These are phyloP conservation scores for Dactylonectria estremocensis DNA, from an alignment of 2,329 filamentous ascomycete species.

Conservation along the genomic window DNA sequence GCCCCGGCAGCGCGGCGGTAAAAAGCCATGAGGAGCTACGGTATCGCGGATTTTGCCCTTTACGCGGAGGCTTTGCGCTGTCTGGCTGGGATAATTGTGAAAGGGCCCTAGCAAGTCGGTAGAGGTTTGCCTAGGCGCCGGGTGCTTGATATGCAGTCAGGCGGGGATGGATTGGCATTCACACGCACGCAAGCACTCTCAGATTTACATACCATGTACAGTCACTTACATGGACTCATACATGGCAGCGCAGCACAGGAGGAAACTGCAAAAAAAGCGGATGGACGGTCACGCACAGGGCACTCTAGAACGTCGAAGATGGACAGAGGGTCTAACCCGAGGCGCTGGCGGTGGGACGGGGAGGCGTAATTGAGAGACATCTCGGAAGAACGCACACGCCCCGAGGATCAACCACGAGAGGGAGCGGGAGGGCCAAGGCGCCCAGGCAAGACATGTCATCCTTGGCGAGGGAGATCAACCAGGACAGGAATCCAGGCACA, in stretches of 20 bases:
- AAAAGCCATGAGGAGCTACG: constrained; percentile 1
- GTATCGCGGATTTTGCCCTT: constrained; percentile 13
- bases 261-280: background rate
- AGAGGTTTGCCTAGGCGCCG: constrained; percentile 24
- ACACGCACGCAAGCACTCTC: background rate
- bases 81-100: constrained; percentile 7
- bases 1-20: constrained; percentile 14
- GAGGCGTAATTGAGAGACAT: background rate
- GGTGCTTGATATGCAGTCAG: constrained; percentile 6
- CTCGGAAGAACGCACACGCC: background rate
- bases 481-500: background rate
- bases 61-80: constrained; percentile 1
- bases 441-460: background rate
- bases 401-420: background rate
- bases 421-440: constrained; percentile 7
- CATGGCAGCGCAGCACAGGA: background rate
- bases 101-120: constrained; percentile 1
- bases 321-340: background rate
- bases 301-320: background rate
- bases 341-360: background rate
- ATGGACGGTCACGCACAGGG: background rate
- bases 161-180: too few relatives aligned
- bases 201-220: background rate
- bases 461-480: background rate
- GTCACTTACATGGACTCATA: background rate